A percentile compares a stretch with the other conserved stretches of the same genome.
Conservation (phyloP, 352 stramenopile species). For the Pythium inflatum region DNA sequence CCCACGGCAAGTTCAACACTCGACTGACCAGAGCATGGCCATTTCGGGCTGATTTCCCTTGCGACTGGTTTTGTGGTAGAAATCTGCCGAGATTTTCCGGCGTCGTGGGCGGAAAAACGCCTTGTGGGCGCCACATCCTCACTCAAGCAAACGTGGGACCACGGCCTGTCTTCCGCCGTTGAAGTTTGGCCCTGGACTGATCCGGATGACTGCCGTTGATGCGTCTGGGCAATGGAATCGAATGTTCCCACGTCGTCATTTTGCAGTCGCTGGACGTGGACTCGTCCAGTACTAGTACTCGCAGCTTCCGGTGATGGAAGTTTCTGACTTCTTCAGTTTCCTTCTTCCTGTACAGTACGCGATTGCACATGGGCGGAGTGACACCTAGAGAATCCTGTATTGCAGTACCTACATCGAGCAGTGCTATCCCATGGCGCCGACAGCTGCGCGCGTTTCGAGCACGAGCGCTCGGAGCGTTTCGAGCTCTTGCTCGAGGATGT, state of each 20-base stretch:
- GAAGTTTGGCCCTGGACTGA: neutral
- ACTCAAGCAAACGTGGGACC: neutral
- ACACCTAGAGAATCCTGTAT: no score
- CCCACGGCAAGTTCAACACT: neutral
- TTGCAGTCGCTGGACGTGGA: neutral
- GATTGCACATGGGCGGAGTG: no score
- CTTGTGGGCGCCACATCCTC: no score
- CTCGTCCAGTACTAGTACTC: neutral
- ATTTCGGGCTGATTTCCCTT: neutral
- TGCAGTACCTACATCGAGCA: no score
- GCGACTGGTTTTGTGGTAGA: neutral
- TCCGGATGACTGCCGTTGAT: neutral
- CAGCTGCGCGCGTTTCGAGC: neutral
- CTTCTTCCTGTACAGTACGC: neutral
- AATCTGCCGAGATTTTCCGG: neutral
- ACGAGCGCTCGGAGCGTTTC: conserved; percentile 1
- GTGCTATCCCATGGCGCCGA: no score
- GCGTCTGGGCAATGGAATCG: neutral
- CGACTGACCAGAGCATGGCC: neutral
- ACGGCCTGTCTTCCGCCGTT: neutral
- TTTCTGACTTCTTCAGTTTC: neutral
- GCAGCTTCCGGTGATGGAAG: no score
- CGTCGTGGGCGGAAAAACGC: no score
- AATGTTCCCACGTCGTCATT: neutral
- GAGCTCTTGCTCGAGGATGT: neutral